Evolutionary conservation across 2,329 filamentous ascomycete genomes (phyloP).

Genomic region (Didymosphaeria variabile): DNA sequence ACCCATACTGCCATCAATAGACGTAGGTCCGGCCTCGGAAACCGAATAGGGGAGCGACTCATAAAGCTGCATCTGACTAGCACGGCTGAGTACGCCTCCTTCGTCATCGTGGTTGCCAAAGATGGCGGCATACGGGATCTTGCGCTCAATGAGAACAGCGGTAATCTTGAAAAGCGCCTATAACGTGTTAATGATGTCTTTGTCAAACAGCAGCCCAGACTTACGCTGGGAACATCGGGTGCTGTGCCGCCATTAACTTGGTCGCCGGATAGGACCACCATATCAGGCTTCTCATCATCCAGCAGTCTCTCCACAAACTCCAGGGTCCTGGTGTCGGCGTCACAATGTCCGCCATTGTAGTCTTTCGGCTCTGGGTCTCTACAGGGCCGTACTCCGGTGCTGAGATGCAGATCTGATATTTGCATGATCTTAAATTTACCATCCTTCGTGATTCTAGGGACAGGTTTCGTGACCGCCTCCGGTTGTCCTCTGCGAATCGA

Average conservation of each 20-base stretch:
- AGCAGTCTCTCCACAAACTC: conserved; percentile 86
- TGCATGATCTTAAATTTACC: conserved; percentile 98
- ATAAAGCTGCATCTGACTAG: conserved; percentile 83
- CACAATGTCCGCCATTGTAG: conserved; percentile 78
- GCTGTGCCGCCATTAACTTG: conserved; percentile 95
- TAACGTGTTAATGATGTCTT: conserved; percentile 23
- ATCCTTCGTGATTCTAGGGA: conserved; percentile 82
- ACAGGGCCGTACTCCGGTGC: conserved; percentile 86
- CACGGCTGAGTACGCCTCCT: conserved; percentile 78
- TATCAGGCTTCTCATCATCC: conserved; percentile 91
- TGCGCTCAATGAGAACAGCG: conserved; percentile 81
- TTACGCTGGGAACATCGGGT: conserved; percentile 85
- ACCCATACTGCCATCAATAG: conserved; percentile 71
- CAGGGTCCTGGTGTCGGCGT: conserved; percentile 89
- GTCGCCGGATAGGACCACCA: conserved; percentile 91
- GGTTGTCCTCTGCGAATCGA: conserved; percentile 79
- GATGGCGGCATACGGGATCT: conserved; percentile 91
- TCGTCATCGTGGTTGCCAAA: conserved; percentile 99
- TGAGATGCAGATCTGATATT: conserved; percentile 90
- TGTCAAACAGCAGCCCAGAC: conserved; percentile 30
- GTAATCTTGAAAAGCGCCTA: conserved; percentile 93
- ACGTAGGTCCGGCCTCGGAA: conserved; percentile 81
- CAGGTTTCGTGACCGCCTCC: conserved; percentile 71
- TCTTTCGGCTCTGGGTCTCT: conserved; percentile 83
- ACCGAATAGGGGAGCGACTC: conserved; percentile 89